Conservation (phyloP, 345 rosid genomes). For the Syzygium jambos region DNA sequence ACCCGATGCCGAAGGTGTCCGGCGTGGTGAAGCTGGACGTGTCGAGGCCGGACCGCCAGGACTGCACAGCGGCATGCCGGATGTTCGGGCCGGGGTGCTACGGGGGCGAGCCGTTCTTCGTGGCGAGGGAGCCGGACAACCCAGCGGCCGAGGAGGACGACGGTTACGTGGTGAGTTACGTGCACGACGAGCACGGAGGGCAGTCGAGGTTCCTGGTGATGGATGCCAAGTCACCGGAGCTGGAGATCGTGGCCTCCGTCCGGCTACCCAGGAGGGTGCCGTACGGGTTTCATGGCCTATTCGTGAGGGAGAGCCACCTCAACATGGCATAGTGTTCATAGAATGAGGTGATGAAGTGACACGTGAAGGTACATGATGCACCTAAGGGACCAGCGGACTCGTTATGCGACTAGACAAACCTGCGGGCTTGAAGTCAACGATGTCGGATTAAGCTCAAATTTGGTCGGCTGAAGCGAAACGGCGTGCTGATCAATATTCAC, state of each 20-base stretch:
- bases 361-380: neutral
- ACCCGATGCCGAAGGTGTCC: constrained; percentile 44
- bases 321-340: constrained; percentile 18
- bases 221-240: constrained; percentile 47
- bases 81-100: constrained; percentile 35
- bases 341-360: neutral
- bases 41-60: constrained; percentile 14
- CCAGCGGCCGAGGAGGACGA: constrained; percentile 44
- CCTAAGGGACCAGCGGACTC: too few relatives aligned
- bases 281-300: constrained; percentile 44
- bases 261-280: constrained; percentile 52
- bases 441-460: too few relatives aligned
- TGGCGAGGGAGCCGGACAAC: constrained; percentile 35
- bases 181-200: constrained; percentile 40
- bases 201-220: constrained; percentile 49
- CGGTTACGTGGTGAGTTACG: constrained; percentile 38
- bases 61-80: constrained; percentile 33
- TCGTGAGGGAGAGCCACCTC: constrained; percentile 33
- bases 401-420: too few relatives aligned
- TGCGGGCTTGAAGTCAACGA: too few relatives aligned
- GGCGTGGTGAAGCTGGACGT: constrained; percentile 50
- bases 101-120: constrained; percentile 59
- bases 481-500: too few relatives aligned
- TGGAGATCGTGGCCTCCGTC: constrained; percentile 46
- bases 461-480: too few relatives aligned